These are phyloP conservation scores for Calonectria henricotiae DNA, from an alignment of 2,329 filamentous ascomycete species.

Conservation along the genomic window DNA sequence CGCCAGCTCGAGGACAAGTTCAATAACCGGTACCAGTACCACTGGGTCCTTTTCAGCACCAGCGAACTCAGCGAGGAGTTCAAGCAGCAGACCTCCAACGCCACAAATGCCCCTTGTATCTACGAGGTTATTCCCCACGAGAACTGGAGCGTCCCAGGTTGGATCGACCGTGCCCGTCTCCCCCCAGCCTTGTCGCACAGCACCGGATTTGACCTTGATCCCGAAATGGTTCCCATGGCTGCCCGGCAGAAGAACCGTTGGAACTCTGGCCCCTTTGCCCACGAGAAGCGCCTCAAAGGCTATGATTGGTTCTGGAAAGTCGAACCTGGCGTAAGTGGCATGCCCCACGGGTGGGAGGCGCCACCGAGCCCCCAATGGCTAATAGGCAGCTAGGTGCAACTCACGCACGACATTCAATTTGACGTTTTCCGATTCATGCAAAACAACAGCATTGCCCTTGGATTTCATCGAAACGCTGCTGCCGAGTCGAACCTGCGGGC, in stretches of 20 bases:
- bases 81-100: slow-evolving; percentile 77
- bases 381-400: slow-evolving; percentile 63
- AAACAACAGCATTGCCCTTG: slow-evolving; percentile 87
- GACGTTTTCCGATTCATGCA: slow-evolving; percentile 91
- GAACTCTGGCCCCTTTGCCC: slow-evolving; percentile 88
- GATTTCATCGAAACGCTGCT: slow-evolving; percentile 69
- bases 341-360: slow-evolving; percentile 11
- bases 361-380: slow-evolving; percentile 31
- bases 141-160: slow-evolving; percentile 80
- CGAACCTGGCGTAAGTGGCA: slow-evolving; percentile 70
- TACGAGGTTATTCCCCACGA: slow-evolving; percentile 83
- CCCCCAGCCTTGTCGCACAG: slow-evolving; percentile 4
- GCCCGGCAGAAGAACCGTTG: slow-evolving; percentile 85
- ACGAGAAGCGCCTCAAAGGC: slow-evolving; percentile 78
- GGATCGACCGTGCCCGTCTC: slow-evolving; percentile 36
- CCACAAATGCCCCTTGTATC: slow-evolving; percentile 79
- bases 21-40: slow-evolving; percentile 88
- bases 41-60: slow-evolving; percentile 92
- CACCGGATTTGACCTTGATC: slow-evolving; percentile 17
- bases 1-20: slow-evolving; percentile 72
- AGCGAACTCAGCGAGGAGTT: slow-evolving; percentile 85
- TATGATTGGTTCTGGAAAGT: slow-evolving; percentile 76
- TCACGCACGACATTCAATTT: slow-evolving; percentile 79
- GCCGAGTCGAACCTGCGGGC: slow-evolving; percentile 62
- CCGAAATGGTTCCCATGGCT: slow-evolving; percentile 30